A percentile compares a stretch with the other conserved stretches of the same genome.
Conservation (phyloP, 768 basidiomycete species). For the Candolleomyces efflorescens region DNA sequence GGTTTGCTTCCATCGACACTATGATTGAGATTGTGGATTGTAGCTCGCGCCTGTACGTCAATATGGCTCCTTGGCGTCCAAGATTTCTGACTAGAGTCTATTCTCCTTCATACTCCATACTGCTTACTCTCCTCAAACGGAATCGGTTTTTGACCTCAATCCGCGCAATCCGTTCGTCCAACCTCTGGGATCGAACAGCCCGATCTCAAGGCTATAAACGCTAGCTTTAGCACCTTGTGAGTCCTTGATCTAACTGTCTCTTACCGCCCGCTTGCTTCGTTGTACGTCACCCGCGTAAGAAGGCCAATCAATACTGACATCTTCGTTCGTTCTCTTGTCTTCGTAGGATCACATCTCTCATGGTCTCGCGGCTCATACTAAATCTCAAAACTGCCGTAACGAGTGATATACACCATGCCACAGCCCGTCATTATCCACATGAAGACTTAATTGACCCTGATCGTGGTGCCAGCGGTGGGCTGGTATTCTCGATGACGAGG, state of each 20-base stretch:
- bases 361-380: conserved; percentile 34
- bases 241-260: not conserved
- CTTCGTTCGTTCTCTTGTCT: too few relatives aligned
- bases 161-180: too few relatives aligned
- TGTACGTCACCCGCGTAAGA: not conserved
- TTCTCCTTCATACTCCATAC: too few relatives aligned
- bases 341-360: conserved; percentile 27
- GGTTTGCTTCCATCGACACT: not conserved
- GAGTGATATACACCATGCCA: not conserved
- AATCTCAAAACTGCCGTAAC: conserved; percentile 18
- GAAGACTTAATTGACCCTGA: too few relatives aligned
- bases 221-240: conserved; percentile 33
- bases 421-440: too few relatives aligned
- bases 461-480: too few relatives aligned
- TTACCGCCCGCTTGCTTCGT: too few relatives aligned
- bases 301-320: not conserved
- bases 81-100: not conserved
- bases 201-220: conserved; percentile 32
- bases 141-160: too few relatives aligned
- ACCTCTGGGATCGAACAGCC: conserved; percentile 16
- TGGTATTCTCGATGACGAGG: too few relatives aligned
- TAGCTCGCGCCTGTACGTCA: not conserved
- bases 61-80: not conserved
- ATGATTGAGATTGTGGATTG: not conserved
- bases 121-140: too few relatives aligned